A percentile compares a stretch with the other conserved stretches of the same genome.
Conservation (phyloP, 345 rosid species). For the Chamaenerion angustifolium region DNA sequence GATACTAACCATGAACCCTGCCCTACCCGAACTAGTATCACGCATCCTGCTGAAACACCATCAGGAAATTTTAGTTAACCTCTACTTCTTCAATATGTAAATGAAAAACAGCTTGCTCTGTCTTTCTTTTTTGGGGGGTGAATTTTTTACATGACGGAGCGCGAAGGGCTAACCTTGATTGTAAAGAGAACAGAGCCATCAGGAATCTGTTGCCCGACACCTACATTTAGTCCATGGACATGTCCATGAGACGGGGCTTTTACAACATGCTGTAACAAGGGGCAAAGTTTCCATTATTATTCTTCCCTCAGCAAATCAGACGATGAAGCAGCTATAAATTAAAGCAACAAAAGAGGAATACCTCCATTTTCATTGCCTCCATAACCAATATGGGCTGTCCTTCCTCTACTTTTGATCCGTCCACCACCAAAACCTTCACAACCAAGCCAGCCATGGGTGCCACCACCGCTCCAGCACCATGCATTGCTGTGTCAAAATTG, state of each 20-base stretch:
- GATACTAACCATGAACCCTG: too few species aligned
- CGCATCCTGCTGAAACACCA: too few species aligned
- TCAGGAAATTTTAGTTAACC: too few species aligned
- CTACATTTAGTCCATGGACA: constrained; percentile 51
- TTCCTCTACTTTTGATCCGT: constrained; percentile 56
- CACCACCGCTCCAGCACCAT: constrained; percentile 53
- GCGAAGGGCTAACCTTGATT: constrained; percentile 43
- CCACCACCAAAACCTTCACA: constrained; percentile 64
- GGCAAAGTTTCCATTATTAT: too few species aligned
- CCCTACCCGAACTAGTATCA: too few species aligned
- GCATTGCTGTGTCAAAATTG: constrained; percentile 32
- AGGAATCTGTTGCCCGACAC: constrained; percentile 67
- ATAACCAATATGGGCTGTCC: constrained; percentile 74
- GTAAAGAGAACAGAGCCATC: constrained; percentile 56
- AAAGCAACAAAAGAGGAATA: constrained; percentile 6
- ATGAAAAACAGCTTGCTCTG: too few species aligned
- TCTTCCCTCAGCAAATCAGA: neutral
- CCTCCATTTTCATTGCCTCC: constrained; percentile 99
- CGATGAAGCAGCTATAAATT: neutral
- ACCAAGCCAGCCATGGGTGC: constrained; percentile 97
- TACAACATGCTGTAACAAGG: constrained; percentile 50
- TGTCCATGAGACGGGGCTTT: constrained; percentile 63
- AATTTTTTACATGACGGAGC: neutral
- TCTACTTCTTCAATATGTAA: too few species aligned
- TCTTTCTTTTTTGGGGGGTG: too few species aligned